phyloP scores from a whole-genome alignment of 768 basidiomycete genomes.

The Amanita brunnescens region DNA sequence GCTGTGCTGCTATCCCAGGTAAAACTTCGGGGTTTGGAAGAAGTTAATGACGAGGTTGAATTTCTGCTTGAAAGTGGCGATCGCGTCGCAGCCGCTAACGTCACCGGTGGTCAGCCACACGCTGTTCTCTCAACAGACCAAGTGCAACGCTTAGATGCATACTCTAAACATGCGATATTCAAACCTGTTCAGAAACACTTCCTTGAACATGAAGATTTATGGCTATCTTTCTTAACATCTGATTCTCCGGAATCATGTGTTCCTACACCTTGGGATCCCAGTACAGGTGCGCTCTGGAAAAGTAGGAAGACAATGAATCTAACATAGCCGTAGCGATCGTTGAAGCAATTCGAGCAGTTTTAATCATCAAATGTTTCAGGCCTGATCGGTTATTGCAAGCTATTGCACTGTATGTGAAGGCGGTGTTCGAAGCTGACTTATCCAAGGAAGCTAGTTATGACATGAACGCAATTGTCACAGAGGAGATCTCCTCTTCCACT shows the following conservation, averaged over 20 bases:
- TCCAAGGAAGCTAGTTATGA: slow-evolving; percentile 66
- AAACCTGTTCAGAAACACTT: slow-evolving; percentile 65
- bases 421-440: slow-evolving; percentile 77
- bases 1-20: slow-evolving; percentile 87
- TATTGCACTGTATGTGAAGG: slow-evolving; percentile 62
- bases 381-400: slow-evolving; percentile 89
- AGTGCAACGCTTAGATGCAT: slow-evolving; percentile 55
- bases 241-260: slow-evolving; percentile 56
- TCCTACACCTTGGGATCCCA: slow-evolving; percentile 73
- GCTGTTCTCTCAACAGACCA: slow-evolving; percentile 61
- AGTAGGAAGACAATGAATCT: slow-evolving; percentile 9
- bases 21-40: slow-evolving; percentile 72
- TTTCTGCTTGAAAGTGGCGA: slow-evolving; percentile 89
- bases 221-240: slow-evolving; percentile 66
- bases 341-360: slow-evolving; percentile 64
- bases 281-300: slow-evolving; percentile 51
- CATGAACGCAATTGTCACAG: slow-evolving; percentile 64
- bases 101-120: slow-evolving; percentile 26
- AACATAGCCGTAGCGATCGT: slow-evolving; percentile 43
- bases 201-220: slow-evolving; percentile 50
- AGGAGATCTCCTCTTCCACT: slow-evolving; percentile 73
- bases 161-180: slow-evolving; percentile 68
- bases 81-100: slow-evolving; percentile 31
- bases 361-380: slow-evolving; percentile 84
- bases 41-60: slow-evolving; percentile 79